A percentile compares a stretch with the other conserved stretches of the same genome.
Conservation (phyloP, 1,284 basidiomycete genomes). For the Ustilago bromivora region DNA sequence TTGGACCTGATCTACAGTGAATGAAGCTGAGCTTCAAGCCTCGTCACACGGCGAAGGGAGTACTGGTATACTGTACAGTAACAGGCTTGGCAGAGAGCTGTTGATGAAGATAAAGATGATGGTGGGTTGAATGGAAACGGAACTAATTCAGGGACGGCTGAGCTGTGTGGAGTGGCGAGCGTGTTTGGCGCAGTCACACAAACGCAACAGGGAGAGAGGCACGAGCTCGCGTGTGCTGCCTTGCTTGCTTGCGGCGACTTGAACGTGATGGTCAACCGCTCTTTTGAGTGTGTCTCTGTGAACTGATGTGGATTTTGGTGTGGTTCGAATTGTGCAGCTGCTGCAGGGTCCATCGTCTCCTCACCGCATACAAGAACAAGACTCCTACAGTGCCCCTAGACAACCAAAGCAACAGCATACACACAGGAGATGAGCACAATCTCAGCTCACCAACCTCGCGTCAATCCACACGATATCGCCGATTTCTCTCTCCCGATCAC, state of each 20-base stretch:
- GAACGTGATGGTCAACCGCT: neutral
- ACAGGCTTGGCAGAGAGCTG: neutral
- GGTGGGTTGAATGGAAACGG: neutral
- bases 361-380: neutral
- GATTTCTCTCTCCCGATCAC: neutral
- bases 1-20: neutral
- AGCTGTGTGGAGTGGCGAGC: neutral
- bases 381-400: slow-evolving; percentile 3
- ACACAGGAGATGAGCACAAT: neutral
- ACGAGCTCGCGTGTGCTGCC: neutral
- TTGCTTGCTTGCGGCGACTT: slow-evolving; percentile 11
- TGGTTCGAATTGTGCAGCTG: neutral
- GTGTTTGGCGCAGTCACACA: neutral
- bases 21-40: neutral
- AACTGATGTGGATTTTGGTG: neutral
- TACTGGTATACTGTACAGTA: neutral
- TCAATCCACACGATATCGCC: slow-evolving; percentile 2
- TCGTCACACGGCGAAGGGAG: neutral
- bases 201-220: neutral
- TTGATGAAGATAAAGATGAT: slow-evolving; percentile 5
- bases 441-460: neutral
- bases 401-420: neutral
- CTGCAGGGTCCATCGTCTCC: slow-evolving; percentile 1
- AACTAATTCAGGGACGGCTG: neutral
- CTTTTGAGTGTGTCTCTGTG: neutral